Evolutionary conservation across 2,329 filamentous ascomycete genomes (phyloP).

Genomic region (Rugonectria rugulosa): DNA sequence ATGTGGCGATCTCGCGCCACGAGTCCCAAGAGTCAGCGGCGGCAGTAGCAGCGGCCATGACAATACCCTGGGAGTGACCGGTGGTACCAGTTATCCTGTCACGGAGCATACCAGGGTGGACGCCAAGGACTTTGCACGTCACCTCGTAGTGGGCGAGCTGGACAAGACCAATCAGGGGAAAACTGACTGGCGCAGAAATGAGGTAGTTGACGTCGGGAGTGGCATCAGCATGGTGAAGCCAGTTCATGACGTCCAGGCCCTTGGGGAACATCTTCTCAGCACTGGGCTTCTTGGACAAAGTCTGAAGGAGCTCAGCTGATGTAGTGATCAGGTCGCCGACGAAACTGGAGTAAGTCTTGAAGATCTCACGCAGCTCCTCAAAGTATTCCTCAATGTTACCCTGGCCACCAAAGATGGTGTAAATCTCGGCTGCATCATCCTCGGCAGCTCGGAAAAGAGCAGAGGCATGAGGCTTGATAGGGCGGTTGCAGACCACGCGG

Average conservation of each 20-base stretch:
- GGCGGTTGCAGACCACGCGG: conserved; percentile 81
- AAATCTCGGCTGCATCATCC: conserved; percentile 83
- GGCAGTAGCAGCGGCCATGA: conserved; percentile 90
- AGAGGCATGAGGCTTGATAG: conserved; percentile 92
- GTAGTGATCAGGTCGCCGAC: conserved; percentile 83
- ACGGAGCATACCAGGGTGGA: conserved; percentile 86
- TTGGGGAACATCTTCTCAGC: conserved; percentile 97
- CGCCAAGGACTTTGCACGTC: conserved; percentile 88
- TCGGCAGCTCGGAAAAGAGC: conserved; percentile 88
- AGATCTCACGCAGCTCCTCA: conserved; percentile 91
- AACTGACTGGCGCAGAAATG: conserved; percentile 92
- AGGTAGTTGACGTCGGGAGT: conserved; percentile 95
- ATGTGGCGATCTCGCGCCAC: conserved; percentile 79
- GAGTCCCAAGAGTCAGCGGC: conserved; percentile 93
- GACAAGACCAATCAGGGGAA: conserved; percentile 94
- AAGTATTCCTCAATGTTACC: conserved; percentile 99
- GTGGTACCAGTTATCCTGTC: conserved; percentile 88
- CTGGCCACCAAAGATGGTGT: conserved; percentile 95
- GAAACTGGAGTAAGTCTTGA: conserved; percentile 89
- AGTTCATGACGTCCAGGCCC: conserved; percentile 92
- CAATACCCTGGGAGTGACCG: conserved; percentile 95
- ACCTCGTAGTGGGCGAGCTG: conserved; percentile 96
- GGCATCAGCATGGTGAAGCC: conserved; percentile 87
- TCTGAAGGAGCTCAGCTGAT: conserved; percentile 87
- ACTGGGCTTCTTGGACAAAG: conserved; percentile 79